Evolutionary conservation across 805 yeast species (phyloP).

Genomic region (Metschnikowia noctiluminum): DNA sequence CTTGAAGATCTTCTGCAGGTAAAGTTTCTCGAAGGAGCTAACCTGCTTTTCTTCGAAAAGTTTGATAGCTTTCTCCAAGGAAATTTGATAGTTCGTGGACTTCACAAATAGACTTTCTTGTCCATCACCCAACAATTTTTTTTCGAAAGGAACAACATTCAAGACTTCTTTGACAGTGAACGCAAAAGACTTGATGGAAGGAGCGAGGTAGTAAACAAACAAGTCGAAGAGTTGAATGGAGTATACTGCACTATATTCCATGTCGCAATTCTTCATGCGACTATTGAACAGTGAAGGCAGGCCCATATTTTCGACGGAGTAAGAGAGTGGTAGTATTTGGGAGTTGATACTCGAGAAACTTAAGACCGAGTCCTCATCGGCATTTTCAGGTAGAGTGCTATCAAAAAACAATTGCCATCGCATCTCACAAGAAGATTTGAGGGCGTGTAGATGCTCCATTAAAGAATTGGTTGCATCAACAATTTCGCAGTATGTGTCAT

Average conservation of each 20-base stretch:
- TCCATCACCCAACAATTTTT: slow-evolving; percentile 16
- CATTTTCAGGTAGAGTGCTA: slow-evolving; percentile 5
- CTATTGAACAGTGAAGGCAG: slow-evolving; percentile 11
- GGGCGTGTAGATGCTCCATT: slow-evolving; percentile 59
- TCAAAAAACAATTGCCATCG: slow-evolving; percentile 53
- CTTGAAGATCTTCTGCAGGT: slow-evolving; percentile 52
- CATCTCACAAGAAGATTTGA: slow-evolving; percentile 65
- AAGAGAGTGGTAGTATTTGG: slow-evolving; percentile 20
- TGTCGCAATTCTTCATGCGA: slow-evolving; percentile 18
- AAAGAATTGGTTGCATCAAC: slow-evolving; percentile 52
- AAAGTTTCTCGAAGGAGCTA: slow-evolving; percentile 54
- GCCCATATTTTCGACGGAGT: slow-evolving; percentile 29
- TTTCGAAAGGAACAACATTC: slow-evolving; percentile 55
- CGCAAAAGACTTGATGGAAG: slow-evolving; percentile 65
- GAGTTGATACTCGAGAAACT: slow-evolving; percentile 26
- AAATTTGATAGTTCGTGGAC: slow-evolving; percentile 43
- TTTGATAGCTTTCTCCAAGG: slow-evolving; percentile 49
- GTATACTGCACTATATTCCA: slow-evolving; percentile 24
- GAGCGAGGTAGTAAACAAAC: slow-evolving; percentile 67
- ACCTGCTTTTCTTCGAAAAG: slow-evolving; percentile 56
- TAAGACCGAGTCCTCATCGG: slow-evolving; percentile 16
- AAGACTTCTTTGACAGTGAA: slow-evolving; percentile 62
- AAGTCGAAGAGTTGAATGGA: slow-evolving; percentile 55
- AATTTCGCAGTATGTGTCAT: slow-evolving; percentile 39
- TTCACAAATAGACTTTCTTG: slow-evolving; percentile 33